Base-by-base conservation (phyloP, 2,329 filamentous ascomycete genomes). In the Bipolaris gigantea region DNA sequence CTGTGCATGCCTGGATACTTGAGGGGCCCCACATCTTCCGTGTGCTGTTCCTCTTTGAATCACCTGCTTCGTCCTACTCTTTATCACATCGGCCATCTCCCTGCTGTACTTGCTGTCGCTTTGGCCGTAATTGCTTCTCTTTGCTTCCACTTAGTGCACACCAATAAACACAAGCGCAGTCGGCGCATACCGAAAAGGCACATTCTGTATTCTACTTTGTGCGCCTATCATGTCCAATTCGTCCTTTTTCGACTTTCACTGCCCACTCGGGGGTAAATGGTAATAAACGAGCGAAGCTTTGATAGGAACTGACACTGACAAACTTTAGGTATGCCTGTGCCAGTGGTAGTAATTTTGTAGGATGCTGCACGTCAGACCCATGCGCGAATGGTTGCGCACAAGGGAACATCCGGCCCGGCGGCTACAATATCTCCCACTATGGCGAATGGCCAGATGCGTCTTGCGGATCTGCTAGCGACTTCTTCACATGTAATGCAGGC, bases 331-430 rank as follows among this genome's bases (percentile, higher is more conserved):
- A 66, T 52, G 62, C 65, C 5, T 71, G 67, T 36, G 48, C 50
- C n/a, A 44, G 35, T 8, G 53, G 62, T 10, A 59, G 68, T 15
- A 66, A 63, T 4, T 79, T 78, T 41, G 66, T 78, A 19, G 76
- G 76, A 5, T 78, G 76, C 59, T 78, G 77, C 59, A 59, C 56
- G 9, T 50, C 55, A 5, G 66, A 77, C 34, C 72, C 75, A 5
- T 78, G 76, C 56, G 10, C 62, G 3, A 69, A 64, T n/a, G 73
- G 73, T 18, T 77, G 76, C 47, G 60, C 69, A 2, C 59, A 64
- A 52, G 70, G 65, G 10, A 65, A 71, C 51, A 53, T 78, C 19
- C 63, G 63, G 13, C 27, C 67, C 8, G 70, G 64, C 11, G 70
- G 56, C 42, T 77, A 75, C 62, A 69, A 73, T 16, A 56, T 62